Base-by-base conservation (phyloP, 768 basidiomycete genomes). In the Chalciporus sphaerocephalus region DNA sequence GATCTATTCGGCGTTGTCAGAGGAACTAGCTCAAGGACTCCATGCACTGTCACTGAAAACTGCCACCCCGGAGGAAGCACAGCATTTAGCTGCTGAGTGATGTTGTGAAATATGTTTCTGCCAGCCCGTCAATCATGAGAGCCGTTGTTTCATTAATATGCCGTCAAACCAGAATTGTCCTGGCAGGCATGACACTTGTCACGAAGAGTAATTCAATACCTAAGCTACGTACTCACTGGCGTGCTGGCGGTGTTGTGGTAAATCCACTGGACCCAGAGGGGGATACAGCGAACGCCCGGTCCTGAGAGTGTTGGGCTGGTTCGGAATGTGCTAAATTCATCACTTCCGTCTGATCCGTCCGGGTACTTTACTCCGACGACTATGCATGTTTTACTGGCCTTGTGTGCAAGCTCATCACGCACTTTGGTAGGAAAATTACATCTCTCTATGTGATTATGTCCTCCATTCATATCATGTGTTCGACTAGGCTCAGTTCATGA, bases 31-130 rank as follows among this genome's bases (percentile, higher is more conserved):
- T 20, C 70, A 74, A 46, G 88, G 89, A 5, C 64, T 92, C 23
- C 90, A 92, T 56, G 83, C 90, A 0, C 69, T 92, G 33, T 86
- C 85, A 13, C 65, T 92, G 55, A 79, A 80, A 46, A 87, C 89
- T 13, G 82, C 77, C 66, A 89, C 88, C 8, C 69, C 74, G 40
- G 74, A 75, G 47, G 90, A 80, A 52, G 53, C 59, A 34, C 56
- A 60, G 17, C 58, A 43, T 45, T 47, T 38, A 53, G 37, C 46
- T 51, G 54, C 38, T 16, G 43, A 44, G 56, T 62, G 57, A 64
- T 51, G 40, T 46, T 43, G 54, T 62, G 57, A 59, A 55, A 48
- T 50, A 24, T 30, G 38, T 51, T 34, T 28, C 22, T 35, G 41
- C 44, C 43, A 36, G 48, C 39, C 51, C 42, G 62, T 52, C 55